These are phyloP conservation scores for Fusarium citri DNA, from an alignment of 2,329 filamentous ascomycete species.

Conservation along the genomic window DNA sequence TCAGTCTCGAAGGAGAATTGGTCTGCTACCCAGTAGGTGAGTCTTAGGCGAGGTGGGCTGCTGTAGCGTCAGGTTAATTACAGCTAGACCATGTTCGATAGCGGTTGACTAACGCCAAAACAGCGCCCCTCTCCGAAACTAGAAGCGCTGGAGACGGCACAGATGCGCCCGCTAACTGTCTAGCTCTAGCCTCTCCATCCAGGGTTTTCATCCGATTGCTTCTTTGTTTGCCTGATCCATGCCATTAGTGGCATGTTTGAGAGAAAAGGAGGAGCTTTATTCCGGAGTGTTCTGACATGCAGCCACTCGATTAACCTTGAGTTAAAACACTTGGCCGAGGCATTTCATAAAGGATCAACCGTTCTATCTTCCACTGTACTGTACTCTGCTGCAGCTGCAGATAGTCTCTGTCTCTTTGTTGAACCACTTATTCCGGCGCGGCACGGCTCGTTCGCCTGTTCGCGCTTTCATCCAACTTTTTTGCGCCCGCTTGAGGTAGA, in stretches of 20 bases:
- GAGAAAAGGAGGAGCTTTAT: background rate
- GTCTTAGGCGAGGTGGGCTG: background rate
- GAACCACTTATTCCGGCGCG: constrained; percentile 19
- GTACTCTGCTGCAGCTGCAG: background rate
- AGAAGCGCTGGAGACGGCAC: background rate
- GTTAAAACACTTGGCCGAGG: background rate
- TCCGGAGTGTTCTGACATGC: background rate
- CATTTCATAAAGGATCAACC: background rate
- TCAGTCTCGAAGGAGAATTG: background rate
- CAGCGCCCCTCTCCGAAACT: background rate
- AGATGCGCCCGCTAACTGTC: background rate
- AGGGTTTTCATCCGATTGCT: background rate
- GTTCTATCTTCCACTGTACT: no score
- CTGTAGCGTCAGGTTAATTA: background rate
- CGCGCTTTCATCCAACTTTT: background rate
- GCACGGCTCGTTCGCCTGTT: constrained; percentile 4
- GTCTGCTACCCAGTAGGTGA: no score
- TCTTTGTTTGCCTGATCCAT: background rate
- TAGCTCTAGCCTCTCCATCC: background rate
- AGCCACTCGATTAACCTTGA: background rate
- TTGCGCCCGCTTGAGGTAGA: background rate
- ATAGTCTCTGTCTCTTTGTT: background rate
- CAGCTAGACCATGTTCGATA: background rate
- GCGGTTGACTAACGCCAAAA: background rate
- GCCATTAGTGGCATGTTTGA: background rate